Conservation (phyloP, 208 protist genomes). For the Polymyxa betae region DNA sequence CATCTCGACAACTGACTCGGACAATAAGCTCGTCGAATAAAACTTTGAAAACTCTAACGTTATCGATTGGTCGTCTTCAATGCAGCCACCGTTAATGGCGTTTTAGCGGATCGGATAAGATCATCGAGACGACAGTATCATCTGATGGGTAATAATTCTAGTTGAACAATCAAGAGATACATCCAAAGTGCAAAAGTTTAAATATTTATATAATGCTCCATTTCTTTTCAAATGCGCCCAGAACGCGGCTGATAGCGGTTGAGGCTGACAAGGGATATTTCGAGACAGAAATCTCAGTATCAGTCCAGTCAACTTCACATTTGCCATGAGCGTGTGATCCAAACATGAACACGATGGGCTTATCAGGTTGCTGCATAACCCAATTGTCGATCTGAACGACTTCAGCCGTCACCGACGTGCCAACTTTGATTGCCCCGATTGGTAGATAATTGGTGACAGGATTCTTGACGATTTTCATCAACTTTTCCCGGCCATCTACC, state of each 20-base stretch:
- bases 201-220: slow-evolving; percentile 74
- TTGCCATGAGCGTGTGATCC: slow-evolving; percentile 80
- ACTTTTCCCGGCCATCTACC: slow-evolving; percentile 74
- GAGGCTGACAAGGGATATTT: slow-evolving; percentile 79
- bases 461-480: slow-evolving; percentile 96
- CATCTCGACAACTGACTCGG: background rate
- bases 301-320: slow-evolving; percentile 71
- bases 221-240: slow-evolving; percentile 76
- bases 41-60: background rate
- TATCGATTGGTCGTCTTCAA: background rate
- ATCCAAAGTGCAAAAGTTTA: background rate
- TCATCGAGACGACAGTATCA: no score
- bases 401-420: slow-evolving; percentile 55
- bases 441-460: slow-evolving; percentile 96
- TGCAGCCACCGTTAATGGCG: no score
- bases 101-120: no score
- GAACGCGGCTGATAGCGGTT: slow-evolving; percentile 73
- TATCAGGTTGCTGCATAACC: slow-evolving; percentile 61
- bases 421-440: slow-evolving; percentile 68
- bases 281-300: slow-evolving; percentile 78
- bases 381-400: slow-evolving; percentile 55
- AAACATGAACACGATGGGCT: slow-evolving; percentile 79
- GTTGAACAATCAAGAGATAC: no score
- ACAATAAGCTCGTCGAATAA: no score
- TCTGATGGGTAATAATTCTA: no score